phyloP scores from a whole-genome alignment of 225 moss, liverwort and hornwort species.

The Pleurozium schreberi region DNA sequence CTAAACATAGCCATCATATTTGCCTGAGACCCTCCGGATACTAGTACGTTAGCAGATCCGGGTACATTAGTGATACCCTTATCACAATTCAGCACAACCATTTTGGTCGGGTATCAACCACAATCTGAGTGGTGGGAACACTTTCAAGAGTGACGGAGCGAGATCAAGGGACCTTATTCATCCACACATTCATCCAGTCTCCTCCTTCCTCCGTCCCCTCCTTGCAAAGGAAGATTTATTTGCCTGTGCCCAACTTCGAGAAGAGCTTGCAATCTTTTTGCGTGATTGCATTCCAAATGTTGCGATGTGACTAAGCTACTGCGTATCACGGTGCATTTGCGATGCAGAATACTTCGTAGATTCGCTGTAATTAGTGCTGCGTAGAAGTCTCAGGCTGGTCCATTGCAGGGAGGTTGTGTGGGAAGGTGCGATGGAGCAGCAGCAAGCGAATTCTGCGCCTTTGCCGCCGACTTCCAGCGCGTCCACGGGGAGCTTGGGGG shows the following conservation, averaged over 20 bases:
- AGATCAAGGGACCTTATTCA: not conserved
- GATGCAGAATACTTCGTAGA: not conserved
- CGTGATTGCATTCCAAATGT: not conserved
- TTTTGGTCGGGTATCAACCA: not conserved
- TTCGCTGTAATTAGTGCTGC: not conserved
- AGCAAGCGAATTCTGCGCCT: not conserved
- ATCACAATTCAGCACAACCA: not conserved
- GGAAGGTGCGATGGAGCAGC: constrained; percentile 12
- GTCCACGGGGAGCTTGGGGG: constrained; percentile 29
- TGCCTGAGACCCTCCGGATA: not conserved
- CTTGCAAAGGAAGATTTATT: not conserved
- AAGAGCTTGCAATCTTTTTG: not conserved
- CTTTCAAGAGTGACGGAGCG: no score
- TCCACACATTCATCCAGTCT: not conserved
- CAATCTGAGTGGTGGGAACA: not conserved
- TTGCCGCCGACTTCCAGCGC: constrained; percentile 22
- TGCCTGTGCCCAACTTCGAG: not conserved
- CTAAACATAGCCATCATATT: not conserved
- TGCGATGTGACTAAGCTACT: not conserved
- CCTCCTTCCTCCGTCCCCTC: not conserved
- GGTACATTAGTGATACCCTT: not conserved
- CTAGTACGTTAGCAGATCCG: not conserved
- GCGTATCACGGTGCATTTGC: not conserved
- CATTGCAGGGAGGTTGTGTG: not conserved
- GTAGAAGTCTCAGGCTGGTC: not conserved